Evolutionary conservation across 1,139 yeast genomes (phyloP).

Genomic region (Blastobotrys malaysiensis): DNA sequence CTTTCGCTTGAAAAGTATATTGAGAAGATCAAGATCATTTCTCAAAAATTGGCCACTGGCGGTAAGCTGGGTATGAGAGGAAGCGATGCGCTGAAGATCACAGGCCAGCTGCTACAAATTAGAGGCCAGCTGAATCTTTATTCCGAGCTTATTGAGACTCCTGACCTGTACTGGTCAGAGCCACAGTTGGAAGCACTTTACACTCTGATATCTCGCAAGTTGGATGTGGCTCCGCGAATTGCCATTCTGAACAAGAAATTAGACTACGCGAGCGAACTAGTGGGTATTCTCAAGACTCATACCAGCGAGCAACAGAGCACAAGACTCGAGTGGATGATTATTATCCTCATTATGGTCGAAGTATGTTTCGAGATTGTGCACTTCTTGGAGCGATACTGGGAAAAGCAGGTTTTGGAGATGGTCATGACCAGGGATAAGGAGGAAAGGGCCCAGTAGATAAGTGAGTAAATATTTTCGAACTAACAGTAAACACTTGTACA

Average conservation of each 20-base stretch:
- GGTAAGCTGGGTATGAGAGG: constrained; percentile 47
- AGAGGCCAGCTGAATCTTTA: constrained; percentile 79
- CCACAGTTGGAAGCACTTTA: constrained; percentile 76
- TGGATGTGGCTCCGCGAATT: constrained; percentile 75
- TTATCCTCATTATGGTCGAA: constrained; percentile 73
- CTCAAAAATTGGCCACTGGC: constrained; percentile 65
- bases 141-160: constrained; percentile 87
- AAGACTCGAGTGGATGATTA: constrained; percentile 82
- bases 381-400: constrained; percentile 42
- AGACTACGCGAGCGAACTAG: constrained; percentile 88
- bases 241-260: constrained; percentile 73
- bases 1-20: constrained; percentile 64
- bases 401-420: neutral
- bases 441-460: neutral
- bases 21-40: constrained; percentile 53
- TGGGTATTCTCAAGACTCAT: constrained; percentile 67
- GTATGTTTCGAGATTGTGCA: constrained; percentile 74
- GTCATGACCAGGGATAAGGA: neutral
- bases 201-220: constrained; percentile 57
- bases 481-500: neutral
- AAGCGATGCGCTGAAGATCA: constrained; percentile 57
- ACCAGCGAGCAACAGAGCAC: constrained; percentile 72
- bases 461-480: neutral
- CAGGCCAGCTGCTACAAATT: constrained; percentile 67
- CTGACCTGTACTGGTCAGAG: constrained; percentile 90